These are phyloP conservation scores for Neopestalotiopsis sp. DNA, from an alignment of 2,329 filamentous ascomycete genomes.

Conservation along the genomic window DNA sequence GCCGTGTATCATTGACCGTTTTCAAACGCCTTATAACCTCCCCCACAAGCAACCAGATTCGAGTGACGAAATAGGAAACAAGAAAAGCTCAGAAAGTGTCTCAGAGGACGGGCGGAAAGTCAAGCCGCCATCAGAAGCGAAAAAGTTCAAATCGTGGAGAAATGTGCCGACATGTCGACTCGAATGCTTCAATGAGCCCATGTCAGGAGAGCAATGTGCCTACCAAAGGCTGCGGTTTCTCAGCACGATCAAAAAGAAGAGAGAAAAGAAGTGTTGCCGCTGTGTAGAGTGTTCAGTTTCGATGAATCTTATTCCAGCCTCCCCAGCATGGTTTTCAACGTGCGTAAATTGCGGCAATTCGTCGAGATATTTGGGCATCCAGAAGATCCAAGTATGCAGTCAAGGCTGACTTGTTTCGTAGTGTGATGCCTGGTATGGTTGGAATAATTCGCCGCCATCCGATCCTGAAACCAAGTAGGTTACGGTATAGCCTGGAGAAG, in stretches of 20 bases:
- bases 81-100: background rate
- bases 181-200: background rate
- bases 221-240: background rate
- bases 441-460: conserved; percentile 10
- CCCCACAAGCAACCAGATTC: background rate
- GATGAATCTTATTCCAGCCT: conserved; percentile 16
- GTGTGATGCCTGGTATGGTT: conserved; percentile 13
- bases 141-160: background rate
- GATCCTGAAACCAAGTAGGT: conserved; percentile 10
- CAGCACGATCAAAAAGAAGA: background rate
- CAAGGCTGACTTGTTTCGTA: background rate
- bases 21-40: conserved; percentile 16
- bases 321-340: conserved; percentile 17
- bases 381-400: background rate
- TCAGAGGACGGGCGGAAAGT: background rate
- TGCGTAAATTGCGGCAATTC: conserved; percentile 14
- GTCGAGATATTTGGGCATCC: conserved; percentile 12
- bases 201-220: background rate
- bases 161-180: background rate
- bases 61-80: background rate
- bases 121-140: background rate
- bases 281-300: conserved; percentile 11
- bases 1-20: conserved; percentile 4
- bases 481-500: conserved; percentile 18
- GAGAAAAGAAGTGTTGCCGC: background rate